Percentiles rank a stretch among this genome's conserved stretches.
Evolutionary conservation across 805 yeast species (phyloP).

Genomic region (Candida ovalis): DNA sequence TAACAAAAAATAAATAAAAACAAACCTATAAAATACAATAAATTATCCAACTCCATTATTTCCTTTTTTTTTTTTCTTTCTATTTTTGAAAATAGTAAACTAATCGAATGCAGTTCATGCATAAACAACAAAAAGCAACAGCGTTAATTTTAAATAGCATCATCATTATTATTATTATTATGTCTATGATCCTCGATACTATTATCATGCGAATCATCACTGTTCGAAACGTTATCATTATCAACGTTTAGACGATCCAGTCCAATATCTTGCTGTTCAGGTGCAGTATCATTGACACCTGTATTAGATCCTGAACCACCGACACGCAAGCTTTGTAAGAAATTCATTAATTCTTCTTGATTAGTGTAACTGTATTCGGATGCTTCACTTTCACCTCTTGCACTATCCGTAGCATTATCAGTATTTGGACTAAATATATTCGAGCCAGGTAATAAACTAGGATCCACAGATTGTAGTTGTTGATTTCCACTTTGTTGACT

Average conservation of each 20-base stretch:
- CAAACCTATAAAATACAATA: background rate
- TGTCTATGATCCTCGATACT: background rate
- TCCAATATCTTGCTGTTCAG: background rate
- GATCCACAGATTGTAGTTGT: background rate
- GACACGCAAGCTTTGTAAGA: slow-evolving; percentile 23
- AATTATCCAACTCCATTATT: background rate
- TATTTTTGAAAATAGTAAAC: background rate
- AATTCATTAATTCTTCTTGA: slow-evolving; percentile 26
- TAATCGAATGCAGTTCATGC: too few relatives aligned
- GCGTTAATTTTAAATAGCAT: background rate
- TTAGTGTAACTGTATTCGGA: slow-evolving; percentile 24
- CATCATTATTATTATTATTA: background rate
- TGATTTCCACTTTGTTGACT: background rate
- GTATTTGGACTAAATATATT: background rate
- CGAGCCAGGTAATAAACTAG: background rate
- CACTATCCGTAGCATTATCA: slow-evolving; percentile 5
- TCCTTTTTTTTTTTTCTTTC: background rate
- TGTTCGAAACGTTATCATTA: background rate
- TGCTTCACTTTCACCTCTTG: slow-evolving; percentile 6
- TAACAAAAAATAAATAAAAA: background rate
- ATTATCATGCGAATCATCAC: background rate
- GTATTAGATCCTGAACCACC: slow-evolving; percentile 2
- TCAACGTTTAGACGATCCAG: background rate
- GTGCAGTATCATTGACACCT: background rate
- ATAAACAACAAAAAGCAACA: background rate